These are phyloP conservation scores for Solanum pennellii DNA, from an alignment of 257 asterid genomes.

Conservation along the genomic window DNA sequence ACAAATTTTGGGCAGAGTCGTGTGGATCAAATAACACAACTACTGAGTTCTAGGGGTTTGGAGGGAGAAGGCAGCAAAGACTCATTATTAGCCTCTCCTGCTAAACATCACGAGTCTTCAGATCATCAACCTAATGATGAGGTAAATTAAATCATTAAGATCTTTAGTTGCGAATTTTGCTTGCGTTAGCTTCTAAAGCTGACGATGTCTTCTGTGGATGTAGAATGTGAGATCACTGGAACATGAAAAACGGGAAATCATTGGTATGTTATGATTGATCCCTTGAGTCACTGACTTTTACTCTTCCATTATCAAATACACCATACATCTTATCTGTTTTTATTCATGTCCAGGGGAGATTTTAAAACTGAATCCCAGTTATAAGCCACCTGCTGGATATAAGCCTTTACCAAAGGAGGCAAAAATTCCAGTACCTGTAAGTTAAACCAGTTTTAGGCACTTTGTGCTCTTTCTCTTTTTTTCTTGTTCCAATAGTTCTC, in stretches of 20 bases:
- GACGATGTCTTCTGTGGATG: not conserved
- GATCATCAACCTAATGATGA: slow-evolving; percentile 42
- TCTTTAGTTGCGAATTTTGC: not conserved
- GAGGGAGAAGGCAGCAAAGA: slow-evolving; percentile 34
- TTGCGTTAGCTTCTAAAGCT: slow-evolving; percentile 14
- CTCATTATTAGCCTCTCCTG: slow-evolving; percentile 19
- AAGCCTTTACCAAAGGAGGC: slow-evolving; percentile 78
- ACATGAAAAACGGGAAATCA: slow-evolving; percentile 73
- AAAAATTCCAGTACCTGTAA: slow-evolving; percentile 72
- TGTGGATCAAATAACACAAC: slow-evolving; percentile 69
- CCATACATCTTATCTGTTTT: not conserved
- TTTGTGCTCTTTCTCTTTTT: not conserved
- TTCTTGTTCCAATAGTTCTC: not conserved
- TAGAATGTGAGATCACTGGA: slow-evolving; percentile 53
- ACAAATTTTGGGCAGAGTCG: slow-evolving; percentile 87
- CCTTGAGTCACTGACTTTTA: not conserved
- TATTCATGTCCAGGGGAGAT: slow-evolving; percentile 55
- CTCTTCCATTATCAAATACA: not conserved
- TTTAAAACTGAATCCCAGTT: slow-evolving; percentile 63
- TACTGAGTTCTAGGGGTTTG: slow-evolving; percentile 43
- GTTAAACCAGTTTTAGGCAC: slow-evolving; percentile 18
- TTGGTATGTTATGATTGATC: slow-evolving; percentile 39
- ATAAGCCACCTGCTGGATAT: slow-evolving; percentile 73
- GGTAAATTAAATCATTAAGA: slow-evolving; percentile 25
- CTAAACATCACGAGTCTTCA: slow-evolving; percentile 13